Percentiles rank a stretch among this genome's conserved stretches.
phyloP scores from a whole-genome alignment of 805 yeast genomes.

The Sugiyamaella mastotermitis region DNA sequence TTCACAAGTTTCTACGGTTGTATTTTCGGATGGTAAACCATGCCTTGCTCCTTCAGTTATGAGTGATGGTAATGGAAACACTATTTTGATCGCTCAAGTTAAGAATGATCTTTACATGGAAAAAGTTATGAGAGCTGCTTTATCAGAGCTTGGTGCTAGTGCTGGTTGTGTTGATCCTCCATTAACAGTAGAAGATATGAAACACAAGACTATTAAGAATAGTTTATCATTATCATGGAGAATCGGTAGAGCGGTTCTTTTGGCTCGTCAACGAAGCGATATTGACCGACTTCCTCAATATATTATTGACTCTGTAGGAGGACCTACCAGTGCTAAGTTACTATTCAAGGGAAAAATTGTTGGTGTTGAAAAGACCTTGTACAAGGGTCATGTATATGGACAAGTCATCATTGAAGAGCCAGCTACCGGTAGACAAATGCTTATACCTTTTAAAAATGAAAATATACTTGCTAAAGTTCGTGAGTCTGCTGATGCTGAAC shows the following conservation, averaged over 20 bases:
- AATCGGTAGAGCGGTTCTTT: constrained; percentile 39
- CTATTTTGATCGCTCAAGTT: constrained; percentile 29
- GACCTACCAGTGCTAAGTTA: constrained; percentile 26
- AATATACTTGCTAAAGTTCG: constrained; percentile 33
- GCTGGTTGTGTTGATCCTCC: constrained; percentile 35
- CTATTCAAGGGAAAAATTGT: constrained; percentile 39
- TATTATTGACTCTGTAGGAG: constrained; percentile 35
- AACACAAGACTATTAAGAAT: constrained; percentile 28
- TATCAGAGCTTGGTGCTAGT: constrained; percentile 38
- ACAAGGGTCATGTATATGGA: constrained; percentile 41
- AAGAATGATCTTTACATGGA: constrained; percentile 36
- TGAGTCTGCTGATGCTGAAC: constrained; percentile 22
- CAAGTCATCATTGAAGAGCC: constrained; percentile 32
- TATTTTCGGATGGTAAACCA: constrained; percentile 6
- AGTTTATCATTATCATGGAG: constrained; percentile 43
- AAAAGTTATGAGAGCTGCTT: too few species aligned
- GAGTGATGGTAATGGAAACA: constrained; percentile 36
- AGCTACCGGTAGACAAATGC: constrained; percentile 1
- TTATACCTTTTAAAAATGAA: constrained; percentile 44
- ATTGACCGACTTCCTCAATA: constrained; percentile 31
- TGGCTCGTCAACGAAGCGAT: constrained; percentile 34
- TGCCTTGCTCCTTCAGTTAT: constrained; percentile 18
- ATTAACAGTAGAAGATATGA: constrained; percentile 28
- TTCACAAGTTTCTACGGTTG: constrained; percentile 35
- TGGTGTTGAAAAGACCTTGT: constrained; percentile 36